phyloP scores from a whole-genome alignment of 2,329 filamentous ascomycete genomes.

The Fusarium sp. region DNA sequence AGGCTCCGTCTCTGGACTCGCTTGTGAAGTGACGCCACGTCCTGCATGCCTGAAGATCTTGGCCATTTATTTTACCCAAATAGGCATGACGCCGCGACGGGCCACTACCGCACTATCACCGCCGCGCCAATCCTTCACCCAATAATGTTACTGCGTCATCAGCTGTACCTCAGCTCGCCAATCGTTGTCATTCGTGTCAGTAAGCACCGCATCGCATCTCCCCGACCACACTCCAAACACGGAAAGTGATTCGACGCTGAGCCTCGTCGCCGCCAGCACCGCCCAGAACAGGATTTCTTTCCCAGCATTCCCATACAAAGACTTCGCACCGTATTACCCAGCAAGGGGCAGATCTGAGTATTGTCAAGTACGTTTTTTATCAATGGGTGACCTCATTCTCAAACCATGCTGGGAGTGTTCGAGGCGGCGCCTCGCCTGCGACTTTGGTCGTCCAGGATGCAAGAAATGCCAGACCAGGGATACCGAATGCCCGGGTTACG shows the following conservation, averaged over 20 bases:
- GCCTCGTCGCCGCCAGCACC: not conserved
- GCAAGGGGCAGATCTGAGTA: not conserved
- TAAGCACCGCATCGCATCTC: slow-evolving; percentile 7
- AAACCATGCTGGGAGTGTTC: slow-evolving; percentile 43
- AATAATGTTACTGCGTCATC: slow-evolving; percentile 6
- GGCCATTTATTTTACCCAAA: slow-evolving; percentile 12
- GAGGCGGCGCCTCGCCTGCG: slow-evolving; percentile 39
- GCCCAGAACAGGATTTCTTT: not conserved
- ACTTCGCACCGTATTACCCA: not conserved
- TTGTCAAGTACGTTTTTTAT: not conserved
- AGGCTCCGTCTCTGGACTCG: too few relatives aligned
- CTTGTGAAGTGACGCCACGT: not conserved
- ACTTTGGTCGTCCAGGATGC: slow-evolving; percentile 32
- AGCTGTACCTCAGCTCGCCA: not conserved
- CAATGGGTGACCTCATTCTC: not conserved
- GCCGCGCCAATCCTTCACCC: not conserved
- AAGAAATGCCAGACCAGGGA: slow-evolving; percentile 30
- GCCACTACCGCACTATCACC: not conserved
- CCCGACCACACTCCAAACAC: not conserved
- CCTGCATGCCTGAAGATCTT: slow-evolving; percentile 7
- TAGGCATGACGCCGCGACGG: not conserved
- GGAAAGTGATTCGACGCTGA: slow-evolving; percentile 6
- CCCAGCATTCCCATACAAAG: not conserved
- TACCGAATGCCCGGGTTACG: slow-evolving; percentile 37
- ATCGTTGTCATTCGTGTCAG: not conserved